Evolutionary conservation across 2,329 filamentous ascomycete genomes (phyloP), one percentile per base, ranked within the genome.

Genomic region (Scorias spongiosa): DNA sequence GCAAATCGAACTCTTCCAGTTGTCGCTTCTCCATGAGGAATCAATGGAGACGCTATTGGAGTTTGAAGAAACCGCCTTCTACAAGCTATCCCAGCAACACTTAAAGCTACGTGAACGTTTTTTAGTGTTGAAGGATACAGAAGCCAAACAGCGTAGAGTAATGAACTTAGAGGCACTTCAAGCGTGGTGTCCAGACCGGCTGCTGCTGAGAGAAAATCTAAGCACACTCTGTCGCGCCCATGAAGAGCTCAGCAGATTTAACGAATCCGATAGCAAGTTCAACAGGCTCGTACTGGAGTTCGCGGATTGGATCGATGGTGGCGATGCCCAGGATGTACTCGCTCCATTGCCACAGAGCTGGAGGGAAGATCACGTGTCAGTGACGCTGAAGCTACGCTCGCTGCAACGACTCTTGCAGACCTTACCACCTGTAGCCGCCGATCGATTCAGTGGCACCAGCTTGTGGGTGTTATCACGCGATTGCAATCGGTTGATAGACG

Each of bases 1-100:
- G 43, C 80, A 83, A 57, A 72, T 77, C 2, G 75, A 80, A 55
- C 67, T 84, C 2, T 63, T 84, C 18, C 78, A 81, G 53, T 65
- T 83, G 7, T 76, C 80, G 41, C 63, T 83, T 7, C 58, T 84
- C 17, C 78, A 82, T 57, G 70, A 72, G 49, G 70, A 71, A 43
- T 70, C 73, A 2, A 59, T 58, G 1, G 48, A 56, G 2, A 68
- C 69, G 0, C 56, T 66, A 1, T 53, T 56, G 2, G 62, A 69
- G 43, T 83, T 78, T 75, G 68, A 70, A 46, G 67, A 62, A 2
- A 78, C 73, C 52, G 79, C 79, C 1, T 66, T 66, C 45, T 48
- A 46, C 18, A 57, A 56, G 41, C 49, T 60, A 1, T 44, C 49
- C 28, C 49, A 45, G 18, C 49, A 47, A 44, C 59, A 59, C 42